A percentile compares a stretch with the other conserved stretches of the same genome.
phyloP scores from a whole-genome alignment of 2,329 filamentous ascomycete species.

The Sarocladiaceae sp. region DNA sequence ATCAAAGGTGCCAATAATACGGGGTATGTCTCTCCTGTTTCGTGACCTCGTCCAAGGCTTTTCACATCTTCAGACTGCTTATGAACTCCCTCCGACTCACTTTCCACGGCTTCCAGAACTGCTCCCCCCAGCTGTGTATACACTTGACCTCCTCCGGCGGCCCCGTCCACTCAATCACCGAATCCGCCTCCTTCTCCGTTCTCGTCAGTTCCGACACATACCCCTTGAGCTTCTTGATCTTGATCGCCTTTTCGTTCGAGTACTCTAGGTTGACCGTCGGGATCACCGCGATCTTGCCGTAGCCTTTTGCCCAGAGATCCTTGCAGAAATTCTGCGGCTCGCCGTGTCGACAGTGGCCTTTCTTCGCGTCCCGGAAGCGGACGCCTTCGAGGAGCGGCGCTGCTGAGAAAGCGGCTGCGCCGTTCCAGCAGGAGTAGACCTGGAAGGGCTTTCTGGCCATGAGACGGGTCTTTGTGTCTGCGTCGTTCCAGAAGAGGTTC shows the following conservation, averaged over 20 bases:
- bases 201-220: constrained; percentile 26
- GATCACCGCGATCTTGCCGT: constrained; percentile 48
- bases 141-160: constrained; percentile 43
- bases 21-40: too few species aligned
- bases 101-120: constrained; percentile 35
- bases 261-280: constrained; percentile 52
- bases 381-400: constrained; percentile 38
- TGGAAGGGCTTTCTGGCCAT: constrained; percentile 42
- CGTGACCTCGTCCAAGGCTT: too few species aligned
- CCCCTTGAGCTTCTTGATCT: constrained; percentile 45
- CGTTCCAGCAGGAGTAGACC: constrained; percentile 58
- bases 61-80: not conserved
- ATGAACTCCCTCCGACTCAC: not conserved
- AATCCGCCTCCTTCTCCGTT: constrained; percentile 22
- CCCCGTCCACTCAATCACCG: constrained; percentile 35
- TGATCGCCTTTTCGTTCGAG: constrained; percentile 33
- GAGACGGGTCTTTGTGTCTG: constrained; percentile 26
- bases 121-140: constrained; percentile 34
- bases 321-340: constrained; percentile 35
- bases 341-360: constrained; percentile 10
- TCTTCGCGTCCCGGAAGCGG: constrained; percentile 33
- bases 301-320: constrained; percentile 33
- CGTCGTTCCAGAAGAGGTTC: constrained; percentile 48
- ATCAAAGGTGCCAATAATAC: too few species aligned
- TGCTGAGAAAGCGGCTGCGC: constrained; percentile 42